These are phyloP conservation scores for Candida saitoana DNA, from an alignment of 805 yeast genomes.

Conservation along the genomic window DNA sequence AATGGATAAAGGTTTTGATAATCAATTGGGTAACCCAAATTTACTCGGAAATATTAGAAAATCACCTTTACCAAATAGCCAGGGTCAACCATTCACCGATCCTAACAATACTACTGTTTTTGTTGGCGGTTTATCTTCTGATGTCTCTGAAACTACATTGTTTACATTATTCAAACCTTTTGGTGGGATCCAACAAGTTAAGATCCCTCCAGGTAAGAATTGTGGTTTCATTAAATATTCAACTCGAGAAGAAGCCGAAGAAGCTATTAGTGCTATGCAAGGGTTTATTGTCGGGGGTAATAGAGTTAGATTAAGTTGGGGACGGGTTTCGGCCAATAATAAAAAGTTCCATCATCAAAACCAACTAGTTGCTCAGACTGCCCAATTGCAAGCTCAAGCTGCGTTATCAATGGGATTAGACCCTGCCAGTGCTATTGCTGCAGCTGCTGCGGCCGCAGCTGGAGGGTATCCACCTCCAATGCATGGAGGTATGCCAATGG, in stretches of 20 bases:
- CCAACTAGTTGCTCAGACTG: conserved; percentile 28
- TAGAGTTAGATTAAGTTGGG: conserved; percentile 84
- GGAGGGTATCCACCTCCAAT: conserved; percentile 16
- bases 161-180: conserved; percentile 64
- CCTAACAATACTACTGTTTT: conserved; percentile 73
- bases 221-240: conserved; percentile 87
- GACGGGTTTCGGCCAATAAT: conserved; percentile 45
- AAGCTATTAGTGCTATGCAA: conserved; percentile 82
- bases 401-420: conserved; percentile 38
- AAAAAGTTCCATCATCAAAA: conserved; percentile 30
- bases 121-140: conserved; percentile 69
- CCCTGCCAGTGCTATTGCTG: conserved; percentile 30
- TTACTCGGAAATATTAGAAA: not conserved
- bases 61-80: conserved; percentile 7
- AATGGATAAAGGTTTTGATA: conserved; percentile 1
- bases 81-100: conserved; percentile 38
- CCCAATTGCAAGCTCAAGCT: conserved; percentile 35
- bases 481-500: conserved; percentile 11
- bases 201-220: conserved; percentile 75
- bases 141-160: conserved; percentile 59
- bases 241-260: conserved; percentile 76
- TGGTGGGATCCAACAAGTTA: conserved; percentile 66
- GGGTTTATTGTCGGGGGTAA: conserved; percentile 85
- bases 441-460: conserved; percentile 26
- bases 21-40: not conserved